Conservation (phyloP, 495 filamentous ascomycete genomes). For the Tuber brumale region DNA sequence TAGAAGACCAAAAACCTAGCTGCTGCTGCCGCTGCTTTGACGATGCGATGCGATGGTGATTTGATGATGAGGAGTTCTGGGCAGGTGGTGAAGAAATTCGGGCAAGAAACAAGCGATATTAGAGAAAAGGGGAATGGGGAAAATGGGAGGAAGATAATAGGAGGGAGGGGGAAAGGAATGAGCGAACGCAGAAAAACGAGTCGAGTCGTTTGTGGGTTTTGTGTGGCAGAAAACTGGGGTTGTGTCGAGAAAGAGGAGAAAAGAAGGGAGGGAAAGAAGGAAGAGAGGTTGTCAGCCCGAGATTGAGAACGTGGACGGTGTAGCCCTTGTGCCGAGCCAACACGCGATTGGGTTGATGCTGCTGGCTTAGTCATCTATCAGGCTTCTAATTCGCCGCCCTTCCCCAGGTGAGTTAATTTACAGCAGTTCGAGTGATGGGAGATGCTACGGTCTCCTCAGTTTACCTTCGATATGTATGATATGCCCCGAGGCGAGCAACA, state of each 20-base stretch:
- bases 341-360: conserved; percentile 16
- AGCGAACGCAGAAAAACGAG: background rate
- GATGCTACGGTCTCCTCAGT: background rate
- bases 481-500: background rate
- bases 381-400: conserved; percentile 21
- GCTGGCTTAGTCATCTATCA: conserved; percentile 23
- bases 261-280: conserved; percentile 10
- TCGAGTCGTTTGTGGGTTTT: background rate
- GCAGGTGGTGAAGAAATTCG: conserved; percentile 13
- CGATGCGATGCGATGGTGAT: conserved; percentile 16
- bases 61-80: conserved; percentile 11
- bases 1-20: conserved; percentile 40
- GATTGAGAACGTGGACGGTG: conserved; percentile 32
- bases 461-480: background rate
- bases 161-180: conserved; percentile 24
- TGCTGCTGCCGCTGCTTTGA: conserved; percentile 29
- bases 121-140: conserved; percentile 13
- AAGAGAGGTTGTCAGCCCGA: conserved; percentile 20
- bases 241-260: conserved; percentile 4
- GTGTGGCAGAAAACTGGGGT: conserved; percentile 6
- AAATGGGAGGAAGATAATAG: conserved; percentile 22
- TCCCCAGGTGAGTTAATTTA: background rate
- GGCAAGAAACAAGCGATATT: conserved; percentile 15
- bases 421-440: background rate
- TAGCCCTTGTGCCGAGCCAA: conserved; percentile 30